phyloP scores from a whole-genome alignment of 2,329 filamentous ascomycete genomes.

The Metarhizium anisopliae region DNA sequence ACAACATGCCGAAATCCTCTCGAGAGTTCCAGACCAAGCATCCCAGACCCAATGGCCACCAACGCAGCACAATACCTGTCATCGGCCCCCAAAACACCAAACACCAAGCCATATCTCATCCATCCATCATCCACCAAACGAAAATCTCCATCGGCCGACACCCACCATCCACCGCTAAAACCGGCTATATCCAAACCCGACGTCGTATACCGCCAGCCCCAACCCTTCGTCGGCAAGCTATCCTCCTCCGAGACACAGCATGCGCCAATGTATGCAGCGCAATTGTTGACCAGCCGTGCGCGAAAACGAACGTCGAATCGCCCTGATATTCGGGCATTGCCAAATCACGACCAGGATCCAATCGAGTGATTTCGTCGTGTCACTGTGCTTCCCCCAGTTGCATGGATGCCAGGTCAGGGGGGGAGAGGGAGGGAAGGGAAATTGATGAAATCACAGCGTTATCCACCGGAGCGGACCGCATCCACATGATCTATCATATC shows the following conservation, averaged over 20 bases:
- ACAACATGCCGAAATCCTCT: background rate
- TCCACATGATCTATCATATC: background rate
- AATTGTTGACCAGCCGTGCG: background rate
- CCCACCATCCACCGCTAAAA: conserved; percentile 8
- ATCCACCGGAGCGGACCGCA: background rate
- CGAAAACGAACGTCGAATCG: conserved; percentile 13
- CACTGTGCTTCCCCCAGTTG: background rate
- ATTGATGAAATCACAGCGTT: background rate
- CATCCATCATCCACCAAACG: background rate
- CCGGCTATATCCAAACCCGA: background rate
- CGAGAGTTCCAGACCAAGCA: background rate
- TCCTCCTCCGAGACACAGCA: conserved; percentile 5
- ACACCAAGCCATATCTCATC: background rate
- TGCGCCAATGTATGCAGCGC: background rate
- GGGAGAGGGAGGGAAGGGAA: background rate
- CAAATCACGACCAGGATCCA: conserved; percentile 22
- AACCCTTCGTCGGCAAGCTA: conserved; percentile 21
- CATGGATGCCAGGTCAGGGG: background rate
- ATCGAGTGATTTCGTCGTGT: conserved; percentile 16
- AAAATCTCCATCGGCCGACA: background rate
- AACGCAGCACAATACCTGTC: background rate
- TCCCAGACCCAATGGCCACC: background rate
- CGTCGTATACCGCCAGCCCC: conserved; percentile 4
- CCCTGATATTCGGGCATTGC: conserved; percentile 24
- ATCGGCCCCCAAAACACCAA: conserved; percentile 5